These are phyloP conservation scores for Coemansia sp. DNA, from an alignment of 192 early-diverging fungal species.

Conservation along the genomic window DNA sequence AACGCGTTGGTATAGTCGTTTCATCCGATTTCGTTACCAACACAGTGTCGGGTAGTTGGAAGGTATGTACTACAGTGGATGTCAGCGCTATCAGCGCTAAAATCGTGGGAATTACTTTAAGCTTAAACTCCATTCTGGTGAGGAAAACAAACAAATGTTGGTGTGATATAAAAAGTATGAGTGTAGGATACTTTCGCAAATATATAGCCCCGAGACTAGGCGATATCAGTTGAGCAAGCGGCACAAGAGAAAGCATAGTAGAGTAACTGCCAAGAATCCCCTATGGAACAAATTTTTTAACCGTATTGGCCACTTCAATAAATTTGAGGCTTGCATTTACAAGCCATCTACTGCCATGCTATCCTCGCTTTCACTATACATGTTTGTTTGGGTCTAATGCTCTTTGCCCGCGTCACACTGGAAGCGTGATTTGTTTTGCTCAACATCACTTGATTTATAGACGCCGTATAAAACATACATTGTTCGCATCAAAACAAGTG, in stretches of 20 bases:
- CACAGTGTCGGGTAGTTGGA: neutral
- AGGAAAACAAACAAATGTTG: neutral
- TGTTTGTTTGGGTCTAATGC: constrained; percentile 1
- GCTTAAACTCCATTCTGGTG: neutral
- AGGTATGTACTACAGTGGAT: neutral
- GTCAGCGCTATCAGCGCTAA: neutral
- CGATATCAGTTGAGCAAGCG: neutral
- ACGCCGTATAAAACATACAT: neutral
- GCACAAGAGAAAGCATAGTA: neutral
- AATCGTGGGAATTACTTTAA: neutral
- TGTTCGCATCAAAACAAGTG: neutral
- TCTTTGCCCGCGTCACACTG: neutral
- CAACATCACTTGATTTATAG: neutral
- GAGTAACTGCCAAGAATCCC: neutral
- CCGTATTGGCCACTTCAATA: constrained; percentile 1
- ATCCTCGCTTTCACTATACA: neutral
- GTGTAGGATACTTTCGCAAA: neutral
- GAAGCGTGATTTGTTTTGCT: neutral
- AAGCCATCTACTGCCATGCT: neutral
- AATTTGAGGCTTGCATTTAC: constrained; percentile 6
- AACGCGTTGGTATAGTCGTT: neutral
- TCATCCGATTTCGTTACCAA: neutral
- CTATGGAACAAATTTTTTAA: neutral
- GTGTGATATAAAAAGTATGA: neutral
- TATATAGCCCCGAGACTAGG: neutral